A percentile compares a stretch with the other conserved stretches of the same genome.
phyloP scores from a whole-genome alignment of 495 filamentous ascomycete genomes.

The Penicillium cosmopolitanum region DNA sequence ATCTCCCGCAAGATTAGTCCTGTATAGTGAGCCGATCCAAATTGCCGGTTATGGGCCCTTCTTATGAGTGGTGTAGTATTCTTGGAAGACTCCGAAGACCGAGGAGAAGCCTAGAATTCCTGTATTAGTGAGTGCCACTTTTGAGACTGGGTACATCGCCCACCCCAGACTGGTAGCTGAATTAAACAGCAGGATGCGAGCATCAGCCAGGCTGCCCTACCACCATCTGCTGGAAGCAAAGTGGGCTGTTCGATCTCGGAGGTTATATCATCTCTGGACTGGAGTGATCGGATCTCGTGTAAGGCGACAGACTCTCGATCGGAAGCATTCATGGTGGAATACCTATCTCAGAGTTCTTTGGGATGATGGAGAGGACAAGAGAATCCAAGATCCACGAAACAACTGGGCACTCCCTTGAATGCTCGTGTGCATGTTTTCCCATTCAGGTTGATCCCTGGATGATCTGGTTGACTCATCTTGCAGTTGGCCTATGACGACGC shows the following conservation, averaged over 20 bases:
- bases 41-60: no score
- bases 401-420: not conserved
- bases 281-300: constrained; percentile 6
- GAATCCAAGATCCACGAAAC: not conserved
- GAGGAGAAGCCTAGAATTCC: constrained; percentile 47
- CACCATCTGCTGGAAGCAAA: constrained; percentile 62
- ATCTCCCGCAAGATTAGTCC: no score
- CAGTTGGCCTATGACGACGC: constrained; percentile 6
- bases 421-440: constrained; percentile 8
- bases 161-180: constrained; percentile 68
- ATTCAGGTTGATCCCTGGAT: constrained; percentile 3
- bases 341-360: not conserved
- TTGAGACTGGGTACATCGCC: constrained; percentile 7
- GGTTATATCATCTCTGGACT: constrained; percentile 13
- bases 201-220: constrained; percentile 67
- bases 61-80: constrained; percentile 44
- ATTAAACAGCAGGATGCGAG: constrained; percentile 63
- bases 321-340: constrained; percentile 14
- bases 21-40: no score
- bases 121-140: not conserved
- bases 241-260: constrained; percentile 37
- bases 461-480: constrained; percentile 14
- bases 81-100: constrained; percentile 55
- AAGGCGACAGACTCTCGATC: constrained; percentile 11
- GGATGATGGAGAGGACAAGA: not conserved